A percentile compares a stretch with the other conserved stretches of the same genome.
Conservation (phyloP, 2,329 filamentous ascomycete species). For the Atkinsonella hypoxylon region DNA sequence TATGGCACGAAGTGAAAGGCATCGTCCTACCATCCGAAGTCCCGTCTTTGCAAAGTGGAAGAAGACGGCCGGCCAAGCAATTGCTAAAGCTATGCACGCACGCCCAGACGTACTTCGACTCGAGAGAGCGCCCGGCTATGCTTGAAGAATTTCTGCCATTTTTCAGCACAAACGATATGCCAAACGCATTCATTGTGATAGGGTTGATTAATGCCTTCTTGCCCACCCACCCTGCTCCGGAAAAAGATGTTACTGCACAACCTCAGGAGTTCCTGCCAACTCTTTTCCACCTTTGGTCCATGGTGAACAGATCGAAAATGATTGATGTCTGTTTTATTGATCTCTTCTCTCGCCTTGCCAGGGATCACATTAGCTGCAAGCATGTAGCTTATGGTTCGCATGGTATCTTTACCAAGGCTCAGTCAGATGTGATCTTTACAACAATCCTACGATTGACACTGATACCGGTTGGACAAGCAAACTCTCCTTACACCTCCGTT, state of each 20-base stretch:
- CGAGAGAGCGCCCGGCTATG: conserved; percentile 70
- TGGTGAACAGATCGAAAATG: conserved; percentile 78
- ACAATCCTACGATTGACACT: conserved; percentile 80
- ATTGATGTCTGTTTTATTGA: conserved; percentile 85
- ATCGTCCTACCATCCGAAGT: conserved; percentile 81
- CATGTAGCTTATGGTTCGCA: conserved; percentile 74
- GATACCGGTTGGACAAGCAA: conserved; percentile 92
- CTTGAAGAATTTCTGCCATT: conserved; percentile 70
- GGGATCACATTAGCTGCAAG: conserved; percentile 65
- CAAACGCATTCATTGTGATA: conserved; percentile 86
- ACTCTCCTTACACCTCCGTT: conserved; percentile 78
- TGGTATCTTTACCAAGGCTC: conserved; percentile 85
- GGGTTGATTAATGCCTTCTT: conserved; percentile 78
- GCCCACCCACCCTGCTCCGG: conserved; percentile 68
- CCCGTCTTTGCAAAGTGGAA: conserved; percentile 47
- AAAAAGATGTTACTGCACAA: conserved; percentile 61
- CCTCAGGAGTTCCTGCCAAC: conserved; percentile 85
- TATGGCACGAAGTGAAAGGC: conserved; percentile 86
- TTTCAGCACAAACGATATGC: conserved; percentile 87
- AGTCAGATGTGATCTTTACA: conserved; percentile 87
- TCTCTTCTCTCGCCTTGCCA: conserved; percentile 72
- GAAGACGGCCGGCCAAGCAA: conserved; percentile 46
- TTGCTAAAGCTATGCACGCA: conserved; percentile 85
- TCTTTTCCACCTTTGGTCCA: conserved; percentile 91
- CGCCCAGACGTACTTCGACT: conserved; percentile 85